Base-by-base conservation (phyloP, 1,139 yeast species). In the Geotrichum cucujoidarum region DNA sequence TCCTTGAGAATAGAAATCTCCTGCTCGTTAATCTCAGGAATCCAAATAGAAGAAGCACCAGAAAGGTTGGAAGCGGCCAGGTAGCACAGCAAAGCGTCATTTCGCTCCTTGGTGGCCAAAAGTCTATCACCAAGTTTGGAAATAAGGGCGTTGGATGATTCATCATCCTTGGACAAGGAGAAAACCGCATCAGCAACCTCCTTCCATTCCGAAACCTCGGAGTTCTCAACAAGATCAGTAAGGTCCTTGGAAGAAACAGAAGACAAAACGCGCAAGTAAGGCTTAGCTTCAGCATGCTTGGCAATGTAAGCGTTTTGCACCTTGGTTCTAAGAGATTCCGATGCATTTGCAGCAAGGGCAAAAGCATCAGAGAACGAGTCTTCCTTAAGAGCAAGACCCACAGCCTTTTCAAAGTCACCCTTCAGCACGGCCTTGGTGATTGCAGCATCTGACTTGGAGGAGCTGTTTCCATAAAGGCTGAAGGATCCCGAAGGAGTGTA, bases 61-160 rank as follows among this genome's bases (percentile, higher is more conserved):
- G 85, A 94, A 47, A 90, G 72, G 16, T 92, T 81, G 42, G 81
- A 77, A 34, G 96, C 96, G 13, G 90, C 87, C 57, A 88, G 73
- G 65, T 83, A 92, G 59, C 94, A 81, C 34, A 79, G 65, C 47
- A 90, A 71, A 1, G 98, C 96, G 61, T 80, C 76, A 58, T 81
- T 79, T 65, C 97, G 78, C 48, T 70, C 66, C 14, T 65, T 67
- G 10, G 74, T 68, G 1, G 65, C 68, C 45, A 79, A 66, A 14
- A 83, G 63, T 53, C 87, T 78, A 62, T 86, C 90, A 62, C 97
- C 98, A 51, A 94, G 74, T 55, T 73, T 75, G 36, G 80, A 69
- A 57, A 86, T 76, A 54, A 82, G 76, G 7, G 68, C 59, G 57
- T 77, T 76, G 64, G 78, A 83, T 2, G 67, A 69, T 3, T 67